Base-by-base conservation (phyloP, 2,329 filamentous ascomycete species). In the Colletotrichum sp. region DNA sequence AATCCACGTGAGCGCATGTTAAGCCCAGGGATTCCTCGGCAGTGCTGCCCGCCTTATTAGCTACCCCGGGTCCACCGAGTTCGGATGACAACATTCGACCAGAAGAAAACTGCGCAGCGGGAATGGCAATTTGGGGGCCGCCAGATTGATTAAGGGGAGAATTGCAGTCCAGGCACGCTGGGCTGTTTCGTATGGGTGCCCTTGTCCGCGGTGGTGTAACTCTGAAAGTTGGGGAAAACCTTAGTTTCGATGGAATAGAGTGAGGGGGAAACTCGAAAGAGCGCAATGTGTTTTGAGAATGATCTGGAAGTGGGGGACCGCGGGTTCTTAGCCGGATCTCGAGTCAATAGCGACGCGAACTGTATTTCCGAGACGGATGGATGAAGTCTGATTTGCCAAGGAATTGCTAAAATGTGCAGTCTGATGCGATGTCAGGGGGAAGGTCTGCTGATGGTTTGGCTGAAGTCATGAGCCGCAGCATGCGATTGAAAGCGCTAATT, bases 81-180 rank as follows among this genome's bases (percentile, higher is more conserved):
- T 75, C 43, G 59, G 70, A 75, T 65, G 74, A 74, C 59, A 30
- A 48, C 14, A 60, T 65, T 34, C 69, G 60, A 64, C 13, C 6
- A 18, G 26, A 39, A 24, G 21, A 34, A 39, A 18, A 18, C 7
- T 52, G 8, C 32, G 13, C 5, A 30, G 32, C 12, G 30, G 10
- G 14, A 34, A 16, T 14, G 4, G 16, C n/a, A 39, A 13, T 34
- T 52, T 64, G 64, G 28, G 48, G 43, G 43, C 57, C 43, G 21
- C 7, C 70, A 52, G 48, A 39, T 69, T 74, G 70, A 75, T 75
- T 69, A 73, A 75, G 70, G 43, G 59, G 73, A 59, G 16, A 26
- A 68, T 64, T 60, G 64, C 28, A 6, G 55, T 18, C n/a, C 34
- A 48, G 28, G 59, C 21, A 39, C n/a, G 10, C 3, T n/a, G 10